phyloP scores from a whole-genome alignment of 1,284 basidiomycete species.

The Ceratobasidium theobromae region DNA sequence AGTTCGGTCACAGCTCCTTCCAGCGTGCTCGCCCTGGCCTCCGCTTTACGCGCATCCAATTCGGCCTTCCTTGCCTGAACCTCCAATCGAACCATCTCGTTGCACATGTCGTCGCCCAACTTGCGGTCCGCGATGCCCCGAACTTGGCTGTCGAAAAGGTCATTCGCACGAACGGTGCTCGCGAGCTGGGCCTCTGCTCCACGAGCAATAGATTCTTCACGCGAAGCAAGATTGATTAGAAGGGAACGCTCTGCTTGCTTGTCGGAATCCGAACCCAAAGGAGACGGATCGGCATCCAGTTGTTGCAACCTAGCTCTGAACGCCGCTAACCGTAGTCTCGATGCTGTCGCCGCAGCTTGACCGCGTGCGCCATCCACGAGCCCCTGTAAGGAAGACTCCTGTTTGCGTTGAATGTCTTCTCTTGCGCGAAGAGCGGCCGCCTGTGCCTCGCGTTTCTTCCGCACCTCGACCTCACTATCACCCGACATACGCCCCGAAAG shows the following conservation, averaged over 20 bases:
- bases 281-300: slow-evolving; percentile 52
- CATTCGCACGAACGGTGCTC: slow-evolving; percentile 70
- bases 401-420: slow-evolving; percentile 66
- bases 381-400: slow-evolving; percentile 64
- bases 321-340: slow-evolving; percentile 54
- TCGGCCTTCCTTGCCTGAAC: slow-evolving; percentile 67
- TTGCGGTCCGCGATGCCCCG: slow-evolving; percentile 76
- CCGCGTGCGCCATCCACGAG: slow-evolving; percentile 78
- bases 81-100: slow-evolving; percentile 72
- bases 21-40: slow-evolving; percentile 69
- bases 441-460: slow-evolving; percentile 67
- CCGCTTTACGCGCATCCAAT: slow-evolving; percentile 70
- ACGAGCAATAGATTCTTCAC: slow-evolving; percentile 69
- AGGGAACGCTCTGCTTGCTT: slow-evolving; percentile 72
- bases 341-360: slow-evolving; percentile 71
- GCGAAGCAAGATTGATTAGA: slow-evolving; percentile 64
- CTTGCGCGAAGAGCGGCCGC: slow-evolving; percentile 70
- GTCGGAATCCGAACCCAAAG: slow-evolving; percentile 55
- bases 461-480: slow-evolving; percentile 62
- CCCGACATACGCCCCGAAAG: slow-evolving; percentile 65
- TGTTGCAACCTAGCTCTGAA: slow-evolving; percentile 68
- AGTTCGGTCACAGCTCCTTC: slow-evolving; percentile 64
- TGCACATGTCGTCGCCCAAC: slow-evolving; percentile 73
- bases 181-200: slow-evolving; percentile 61
- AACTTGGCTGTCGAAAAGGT: slow-evolving; percentile 82